These are phyloP conservation scores for Diospyros kaki DNA, from an alignment of 148 eudicot genomes.

Conservation along the genomic window DNA sequence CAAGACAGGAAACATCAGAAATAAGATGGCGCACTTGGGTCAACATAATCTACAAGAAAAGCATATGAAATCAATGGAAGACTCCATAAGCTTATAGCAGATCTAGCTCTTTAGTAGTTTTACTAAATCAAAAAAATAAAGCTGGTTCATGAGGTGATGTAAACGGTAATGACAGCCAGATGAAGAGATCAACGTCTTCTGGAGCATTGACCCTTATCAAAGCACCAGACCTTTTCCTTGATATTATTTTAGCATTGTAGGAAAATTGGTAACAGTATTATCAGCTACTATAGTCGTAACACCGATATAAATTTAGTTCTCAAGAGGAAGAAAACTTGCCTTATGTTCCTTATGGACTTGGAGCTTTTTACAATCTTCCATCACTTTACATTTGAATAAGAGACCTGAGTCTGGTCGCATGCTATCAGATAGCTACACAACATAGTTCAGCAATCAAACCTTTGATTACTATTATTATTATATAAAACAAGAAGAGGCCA, in stretches of 20 bases:
- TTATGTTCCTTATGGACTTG: slow-evolving; percentile 5
- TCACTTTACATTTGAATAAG: slow-evolving; percentile 18
- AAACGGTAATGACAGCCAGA: background rate
- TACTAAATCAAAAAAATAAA: background rate
- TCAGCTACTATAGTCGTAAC: background rate
- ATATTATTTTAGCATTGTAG: background rate
- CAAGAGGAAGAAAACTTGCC: slow-evolving; percentile 7
- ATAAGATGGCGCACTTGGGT: slow-evolving; percentile 16
- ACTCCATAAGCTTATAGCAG: background rate
- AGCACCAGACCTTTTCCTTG: no score
- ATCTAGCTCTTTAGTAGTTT: background rate
- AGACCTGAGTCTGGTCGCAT: slow-evolving; percentile 10
- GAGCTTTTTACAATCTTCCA: slow-evolving; percentile 7
- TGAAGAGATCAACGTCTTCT: background rate
- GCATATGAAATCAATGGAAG: background rate
- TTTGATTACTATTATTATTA: background rate
- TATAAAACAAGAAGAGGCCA: background rate
- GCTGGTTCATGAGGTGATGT: background rate
- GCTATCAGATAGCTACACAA: slow-evolving; percentile 17
- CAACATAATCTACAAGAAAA: slow-evolving; percentile 11
- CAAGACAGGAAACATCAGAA: slow-evolving; percentile 20
- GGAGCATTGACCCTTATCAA: no score
- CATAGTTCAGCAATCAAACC: background rate
- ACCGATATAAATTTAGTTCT: background rate
- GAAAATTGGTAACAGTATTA: background rate